A percentile compares a stretch with the other conserved stretches of the same genome.
Evolutionary conservation across 306 rosid species (phyloP).

Genomic region (Glycyrrhiza uralensis): DNA sequence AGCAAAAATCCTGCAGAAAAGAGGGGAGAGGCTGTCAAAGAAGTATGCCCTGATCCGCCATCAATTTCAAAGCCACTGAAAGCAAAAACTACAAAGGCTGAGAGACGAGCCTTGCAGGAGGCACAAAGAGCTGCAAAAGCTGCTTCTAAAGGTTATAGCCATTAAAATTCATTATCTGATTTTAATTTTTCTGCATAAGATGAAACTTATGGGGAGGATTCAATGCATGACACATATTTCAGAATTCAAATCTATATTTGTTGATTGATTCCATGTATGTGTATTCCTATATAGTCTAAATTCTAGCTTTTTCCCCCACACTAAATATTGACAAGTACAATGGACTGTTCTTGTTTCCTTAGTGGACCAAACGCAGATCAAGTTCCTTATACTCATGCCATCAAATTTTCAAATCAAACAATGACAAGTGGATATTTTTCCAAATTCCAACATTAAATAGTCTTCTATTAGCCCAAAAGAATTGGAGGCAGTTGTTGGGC

Average conservation of each 20-base stretch:
- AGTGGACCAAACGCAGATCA: background rate
- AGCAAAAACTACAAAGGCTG: constrained; percentile 69
- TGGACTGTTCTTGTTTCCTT: background rate
- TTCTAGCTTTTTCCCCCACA: background rate
- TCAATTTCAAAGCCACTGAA: constrained; percentile 46
- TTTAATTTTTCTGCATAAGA: background rate
- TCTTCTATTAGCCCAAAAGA: no score
- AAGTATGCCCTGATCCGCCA: constrained; percentile 30
- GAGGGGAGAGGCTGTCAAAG: constrained; percentile 33
- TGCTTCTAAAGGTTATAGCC: constrained; percentile 54
- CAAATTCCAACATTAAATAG: background rate
- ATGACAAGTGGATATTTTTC: background rate
- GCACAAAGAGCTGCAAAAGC: constrained; percentile 89
- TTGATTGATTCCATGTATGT: background rate
- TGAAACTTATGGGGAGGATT: background rate
- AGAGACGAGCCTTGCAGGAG: constrained; percentile 85
- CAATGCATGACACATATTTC: background rate
- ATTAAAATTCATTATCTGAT: background rate
- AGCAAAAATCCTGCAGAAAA: constrained; percentile 48
- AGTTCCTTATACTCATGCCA: background rate
- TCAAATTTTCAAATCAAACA: background rate
- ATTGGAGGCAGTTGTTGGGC: no score
- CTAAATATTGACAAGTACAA: background rate
- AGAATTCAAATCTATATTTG: background rate
- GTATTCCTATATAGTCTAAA: background rate